Evolutionary conservation across 768 basidiomycete genomes (phyloP), one percentile per base, ranked within the genome.

Genomic region (Pilatotrama ljubarskyi): DNA sequence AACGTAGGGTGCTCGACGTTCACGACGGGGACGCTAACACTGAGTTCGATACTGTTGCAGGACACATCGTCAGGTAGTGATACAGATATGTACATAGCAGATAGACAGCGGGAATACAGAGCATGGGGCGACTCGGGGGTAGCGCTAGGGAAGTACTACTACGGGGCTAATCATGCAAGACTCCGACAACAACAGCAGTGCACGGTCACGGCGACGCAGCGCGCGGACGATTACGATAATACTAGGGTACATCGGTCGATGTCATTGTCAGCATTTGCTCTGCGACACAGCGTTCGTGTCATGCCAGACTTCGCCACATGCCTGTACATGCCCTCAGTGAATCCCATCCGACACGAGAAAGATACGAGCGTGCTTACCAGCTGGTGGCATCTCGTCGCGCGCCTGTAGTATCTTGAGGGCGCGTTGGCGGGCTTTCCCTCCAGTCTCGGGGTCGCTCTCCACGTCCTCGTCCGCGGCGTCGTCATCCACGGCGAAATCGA

Each of bases 251-350:
- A 53, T 58, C 40, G 35, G 43, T 47, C 38, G 51, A 46, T 32
- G 55, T 29, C 47, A 49, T 38, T 57, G 47, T 57, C 55, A 49
- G 47, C 41, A 47, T 57, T 24, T 49, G 26, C 44, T 56, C 54
- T 55, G 54, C 54, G 54, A 37, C 35, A 25, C 47, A 59, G 54
- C 64, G 48, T 29, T 50, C 57, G 63, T 32, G 24, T 69, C 60
- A 80, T 38, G 85, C 89, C 66, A 92, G 75, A 76, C 90, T 92
- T 67, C 88, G 80, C 89, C 89, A 92, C 89, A 91, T 91, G 37
- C 89, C 86, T 58, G 80, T 6, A 81, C 11, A 14, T 50, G 7
- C 6, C 2, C 40, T 60, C 41, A 52, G 58, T 48, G 1, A 46
- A 10, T n/a, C 40, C 4, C 9, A 29, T 6, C 18, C 37, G 17